phyloP scores from a whole-genome alignment of 805 yeast genomes.

The Saccharomycopsis sp. region DNA sequence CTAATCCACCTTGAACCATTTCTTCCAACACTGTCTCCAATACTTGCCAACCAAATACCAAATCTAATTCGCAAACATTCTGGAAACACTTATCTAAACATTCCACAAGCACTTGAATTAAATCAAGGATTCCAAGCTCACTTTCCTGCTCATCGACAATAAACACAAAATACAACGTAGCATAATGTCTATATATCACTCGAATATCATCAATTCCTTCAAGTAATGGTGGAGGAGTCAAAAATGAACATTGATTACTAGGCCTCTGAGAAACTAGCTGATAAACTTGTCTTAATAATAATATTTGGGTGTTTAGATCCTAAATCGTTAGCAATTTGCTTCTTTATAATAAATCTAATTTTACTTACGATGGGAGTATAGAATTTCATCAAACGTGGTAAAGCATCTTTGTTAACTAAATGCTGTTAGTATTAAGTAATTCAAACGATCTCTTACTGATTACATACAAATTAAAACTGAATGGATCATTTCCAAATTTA shows the following conservation, averaged over 20 bases:
- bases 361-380: constrained; percentile 66
- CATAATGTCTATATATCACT: constrained; percentile 90
- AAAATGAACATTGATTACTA: constrained; percentile 75
- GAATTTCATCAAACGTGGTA: constrained; percentile 84
- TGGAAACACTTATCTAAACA: constrained; percentile 87
- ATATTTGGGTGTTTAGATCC: constrained; percentile 75
- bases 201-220: constrained; percentile 66
- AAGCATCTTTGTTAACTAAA: constrained; percentile 79
- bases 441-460: background rate
- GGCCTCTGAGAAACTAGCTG: constrained; percentile 66
- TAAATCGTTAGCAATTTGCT: constrained; percentile 11
- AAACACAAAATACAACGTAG: constrained; percentile 92
- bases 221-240: constrained; percentile 77
- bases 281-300: constrained; percentile 74
- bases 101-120: constrained; percentile 95
- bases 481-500: constrained; percentile 89
- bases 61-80: constrained; percentile 90
- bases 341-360: background rate
- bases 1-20: constrained; percentile 96
- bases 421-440: constrained; percentile 12
- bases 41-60: constrained; percentile 99
- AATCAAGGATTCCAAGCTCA: constrained; percentile 86
- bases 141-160: constrained; percentile 94
- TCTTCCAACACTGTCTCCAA: constrained; percentile 86
- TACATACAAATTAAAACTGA: constrained; percentile 76